Conservation (phyloP, 139 green algal species). For the Chlorella sp. region DNA sequence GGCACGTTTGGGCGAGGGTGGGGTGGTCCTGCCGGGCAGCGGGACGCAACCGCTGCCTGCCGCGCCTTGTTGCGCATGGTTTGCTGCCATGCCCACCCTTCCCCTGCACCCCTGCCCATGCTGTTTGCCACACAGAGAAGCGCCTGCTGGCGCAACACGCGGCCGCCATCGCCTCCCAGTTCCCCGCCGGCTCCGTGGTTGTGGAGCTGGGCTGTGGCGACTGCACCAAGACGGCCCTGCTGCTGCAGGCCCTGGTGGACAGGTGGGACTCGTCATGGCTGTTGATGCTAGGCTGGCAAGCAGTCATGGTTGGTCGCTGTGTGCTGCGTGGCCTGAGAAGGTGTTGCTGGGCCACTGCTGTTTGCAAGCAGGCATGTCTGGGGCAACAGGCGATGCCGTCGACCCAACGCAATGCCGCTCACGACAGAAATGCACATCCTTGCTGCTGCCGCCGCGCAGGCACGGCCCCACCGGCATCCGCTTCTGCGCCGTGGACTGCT, state of each 20-base stretch:
- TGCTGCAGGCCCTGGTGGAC: conserved; percentile 53
- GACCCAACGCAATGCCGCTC: too few species aligned
- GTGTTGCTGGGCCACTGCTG: too few species aligned
- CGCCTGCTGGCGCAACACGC: conserved; percentile 40
- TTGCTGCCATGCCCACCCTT: background rate
- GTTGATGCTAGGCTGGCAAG: background rate
- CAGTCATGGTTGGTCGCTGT: too few species aligned
- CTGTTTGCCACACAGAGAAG: background rate
- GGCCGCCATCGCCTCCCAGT: conserved; percentile 46
- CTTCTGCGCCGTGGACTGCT: conserved; percentile 70
- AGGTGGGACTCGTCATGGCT: too few species aligned
- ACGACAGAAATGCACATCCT: too few species aligned
- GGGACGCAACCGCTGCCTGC: too few species aligned
- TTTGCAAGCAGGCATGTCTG: too few species aligned
- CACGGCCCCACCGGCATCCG: conserved; percentile 38
- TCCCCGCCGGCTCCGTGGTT: conserved; percentile 49
- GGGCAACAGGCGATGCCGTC: too few species aligned
- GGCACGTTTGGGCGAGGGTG: too few species aligned
- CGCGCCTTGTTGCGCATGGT: background rate
- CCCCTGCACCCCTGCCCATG: background rate
- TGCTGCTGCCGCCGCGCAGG: background rate
- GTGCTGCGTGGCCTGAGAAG: too few species aligned
- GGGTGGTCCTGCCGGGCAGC: background rate
- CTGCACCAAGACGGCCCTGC: conserved; percentile 54
- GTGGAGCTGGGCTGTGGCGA: conserved; percentile 70